These are phyloP conservation scores for Ilex asprella DNA, from an alignment of 257 asterid species.

Conservation along the genomic window DNA sequence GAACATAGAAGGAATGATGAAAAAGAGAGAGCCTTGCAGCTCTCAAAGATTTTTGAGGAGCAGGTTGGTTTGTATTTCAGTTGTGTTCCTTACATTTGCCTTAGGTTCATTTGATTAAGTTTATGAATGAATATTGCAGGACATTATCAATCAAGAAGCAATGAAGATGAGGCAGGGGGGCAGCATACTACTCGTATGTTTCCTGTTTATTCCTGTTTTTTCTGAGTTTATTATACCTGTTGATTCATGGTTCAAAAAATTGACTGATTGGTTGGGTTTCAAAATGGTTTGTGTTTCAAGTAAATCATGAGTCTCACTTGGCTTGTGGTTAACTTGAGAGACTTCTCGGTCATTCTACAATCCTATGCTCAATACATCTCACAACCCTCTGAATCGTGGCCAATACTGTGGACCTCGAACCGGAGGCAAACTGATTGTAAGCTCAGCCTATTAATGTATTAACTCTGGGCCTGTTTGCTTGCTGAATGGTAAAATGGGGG, in stretches of 20 bases:
- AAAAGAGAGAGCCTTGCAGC: slow-evolving; percentile 75
- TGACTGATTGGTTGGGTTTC: too few relatives aligned
- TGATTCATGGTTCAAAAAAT: background rate
- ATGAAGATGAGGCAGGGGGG: slow-evolving; percentile 57
- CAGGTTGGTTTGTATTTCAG: slow-evolving; percentile 44
- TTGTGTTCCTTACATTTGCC: background rate
- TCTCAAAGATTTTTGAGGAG: slow-evolving; percentile 83
- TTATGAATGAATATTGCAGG: slow-evolving; percentile 41
- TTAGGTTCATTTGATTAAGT: background rate
- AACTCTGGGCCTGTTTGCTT: too few relatives aligned
- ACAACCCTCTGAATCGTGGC: too few relatives aligned
- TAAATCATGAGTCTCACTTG: too few relatives aligned
- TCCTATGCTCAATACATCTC: too few relatives aligned
- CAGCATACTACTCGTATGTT: slow-evolving; percentile 42
- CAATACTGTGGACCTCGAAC: too few relatives aligned
- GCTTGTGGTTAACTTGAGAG: too few relatives aligned
- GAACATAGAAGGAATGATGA: slow-evolving; percentile 67
- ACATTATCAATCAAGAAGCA: slow-evolving; percentile 65
- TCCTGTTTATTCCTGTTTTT: slow-evolving; percentile 9
- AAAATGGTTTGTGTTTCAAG: too few relatives aligned
- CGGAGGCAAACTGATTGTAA: too few relatives aligned
- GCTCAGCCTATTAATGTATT: too few relatives aligned
- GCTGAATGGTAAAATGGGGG: too few relatives aligned
- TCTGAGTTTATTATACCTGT: background rate
- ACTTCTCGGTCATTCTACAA: too few relatives aligned